Base-by-base conservation (phyloP, 805 yeast species). In the Candida corydali region DNA sequence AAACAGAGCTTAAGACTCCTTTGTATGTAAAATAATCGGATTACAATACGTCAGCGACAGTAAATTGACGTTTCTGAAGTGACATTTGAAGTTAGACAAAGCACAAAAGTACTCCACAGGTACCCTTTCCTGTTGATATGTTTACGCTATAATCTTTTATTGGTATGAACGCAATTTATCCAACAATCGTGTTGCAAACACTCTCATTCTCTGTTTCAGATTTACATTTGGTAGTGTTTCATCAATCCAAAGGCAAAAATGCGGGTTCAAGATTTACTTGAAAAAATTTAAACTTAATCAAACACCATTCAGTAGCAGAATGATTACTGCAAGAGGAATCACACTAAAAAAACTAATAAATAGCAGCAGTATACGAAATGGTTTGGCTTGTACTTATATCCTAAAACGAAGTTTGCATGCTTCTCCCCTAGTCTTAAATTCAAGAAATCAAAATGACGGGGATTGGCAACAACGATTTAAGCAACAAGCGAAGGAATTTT, bases 171-270 rank as follows among this genome's bases (percentile, higher is more conserved):
- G n/a, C n/a, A n/a, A n/a, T n/a, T n/a, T n/a, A n/a, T n/a, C n/a
- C n/a, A n/a, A n/a, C n/a, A n/a, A n/a, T n/a, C n/a, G n/a, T n/a
- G n/a, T n/a, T n/a, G n/a, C n/a, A n/a, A n/a, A n/a, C n/a, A n/a
- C n/a, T n/a, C n/a, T n/a, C n/a, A n/a, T n/a, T n/a, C n/a, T n/a
- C n/a, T n/a, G n/a, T n/a, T n/a, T n/a, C n/a, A n/a, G 5, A 8
- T 26, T 18, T 26, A n/a, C 48, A 4, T 24, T 29, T 30, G 34
- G 34, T 30, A 30, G 34, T 30, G 34, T 12, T 30, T 10, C 8
- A 20, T 15, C 26, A 30, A 12, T 26, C 28, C 8, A 30, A 20
- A 26, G 34, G 26, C 20, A 30, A 30, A 30, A 20, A 19, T 19
- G 26, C 12, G 9, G 26, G 26, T 24, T 24, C 26, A 26, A 26